Conservation (phyloP, 768 basidiomycete species). For the Lactarius quietus region DNA sequence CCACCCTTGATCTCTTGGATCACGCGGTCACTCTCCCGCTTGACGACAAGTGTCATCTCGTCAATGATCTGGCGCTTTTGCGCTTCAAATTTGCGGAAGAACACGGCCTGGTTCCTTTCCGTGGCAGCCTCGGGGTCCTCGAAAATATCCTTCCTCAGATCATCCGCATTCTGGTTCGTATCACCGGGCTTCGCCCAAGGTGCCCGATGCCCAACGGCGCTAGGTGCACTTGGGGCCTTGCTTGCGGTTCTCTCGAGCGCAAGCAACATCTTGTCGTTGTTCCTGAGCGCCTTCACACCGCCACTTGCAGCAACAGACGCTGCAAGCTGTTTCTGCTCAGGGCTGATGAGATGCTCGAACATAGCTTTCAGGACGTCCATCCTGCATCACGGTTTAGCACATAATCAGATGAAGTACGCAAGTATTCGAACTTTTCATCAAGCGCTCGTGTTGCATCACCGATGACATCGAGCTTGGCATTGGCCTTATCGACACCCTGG, state of each 20-base stretch:
- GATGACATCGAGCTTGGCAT: slow-evolving; percentile 20
- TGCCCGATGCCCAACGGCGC: background rate
- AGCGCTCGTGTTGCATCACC: slow-evolving; percentile 14
- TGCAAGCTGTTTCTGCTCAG: slow-evolving; percentile 21
- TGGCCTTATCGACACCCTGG: slow-evolving; percentile 17
- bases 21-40: slow-evolving; percentile 23
- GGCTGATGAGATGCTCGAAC: slow-evolving; percentile 21
- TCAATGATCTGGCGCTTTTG: slow-evolving; percentile 22
- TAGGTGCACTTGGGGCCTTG: background rate
- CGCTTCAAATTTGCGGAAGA: slow-evolving; percentile 28
- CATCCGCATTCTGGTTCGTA: background rate
- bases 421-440: slow-evolving; percentile 23
- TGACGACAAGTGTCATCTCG: slow-evolving; percentile 23
- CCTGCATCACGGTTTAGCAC: slow-evolving; percentile 8
- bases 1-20: slow-evolving; percentile 28
- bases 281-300: slow-evolving; percentile 24
- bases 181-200: background rate
- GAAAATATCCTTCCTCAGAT: slow-evolving; percentile 25
- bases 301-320: slow-evolving; percentile 28
- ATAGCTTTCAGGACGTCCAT: slow-evolving; percentile 22
- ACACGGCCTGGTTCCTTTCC: slow-evolving; percentile 25
- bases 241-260: slow-evolving; percentile 26
- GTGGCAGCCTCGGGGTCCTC: slow-evolving; percentile 27
- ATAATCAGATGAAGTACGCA: background rate
- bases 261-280: slow-evolving; percentile 24